A percentile compares a stretch with the other conserved stretches of the same genome.
phyloP scores from a whole-genome alignment of 2,329 filamentous ascomycete species.

The Cyphellophora attinorum region DNA sequence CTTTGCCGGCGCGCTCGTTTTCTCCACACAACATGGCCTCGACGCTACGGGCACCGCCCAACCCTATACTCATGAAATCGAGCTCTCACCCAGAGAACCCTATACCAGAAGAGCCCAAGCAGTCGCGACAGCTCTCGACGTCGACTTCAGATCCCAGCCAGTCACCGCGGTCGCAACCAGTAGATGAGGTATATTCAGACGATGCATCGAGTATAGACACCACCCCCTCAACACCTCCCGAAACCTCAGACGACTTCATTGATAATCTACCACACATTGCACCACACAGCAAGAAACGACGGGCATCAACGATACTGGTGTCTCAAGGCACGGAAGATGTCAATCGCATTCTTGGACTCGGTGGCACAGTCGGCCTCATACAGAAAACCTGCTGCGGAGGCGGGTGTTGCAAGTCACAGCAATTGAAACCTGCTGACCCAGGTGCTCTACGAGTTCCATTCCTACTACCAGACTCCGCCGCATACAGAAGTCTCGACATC shows the following conservation, averaged over 20 bases:
- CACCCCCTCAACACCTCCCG: constrained; percentile 32
- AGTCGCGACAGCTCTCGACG: constrained; percentile 27
- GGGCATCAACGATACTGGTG: constrained; percentile 40
- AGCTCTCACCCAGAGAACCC: constrained; percentile 39
- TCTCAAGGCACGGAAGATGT: constrained; percentile 52
- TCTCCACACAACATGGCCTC: no score
- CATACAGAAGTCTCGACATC: constrained; percentile 69
- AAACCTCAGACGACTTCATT: constrained; percentile 23
- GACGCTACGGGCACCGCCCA: no score
- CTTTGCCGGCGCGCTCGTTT: no score
- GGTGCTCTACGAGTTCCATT: constrained; percentile 38
- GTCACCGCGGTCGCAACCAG: constrained; percentile 23
- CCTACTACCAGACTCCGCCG: constrained; percentile 65
- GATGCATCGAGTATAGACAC: constrained; percentile 26
- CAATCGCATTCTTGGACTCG: constrained; percentile 45
- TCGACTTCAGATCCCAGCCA: constrained; percentile 23
- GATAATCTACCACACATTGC: constrained; percentile 15
- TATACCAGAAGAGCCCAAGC: constrained; percentile 36
- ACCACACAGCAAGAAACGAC: constrained; percentile 24
- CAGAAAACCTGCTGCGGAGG: constrained; percentile 57
- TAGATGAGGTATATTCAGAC: constrained; percentile 22
- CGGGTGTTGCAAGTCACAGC: constrained; percentile 53
- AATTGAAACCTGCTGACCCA: constrained; percentile 38
- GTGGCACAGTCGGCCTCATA: constrained; percentile 44
- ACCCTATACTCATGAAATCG: constrained; percentile 19